Evolutionary conservation across 2,329 filamentous ascomycete genomes (phyloP).

Genomic region (Scedosporium boydii): DNA sequence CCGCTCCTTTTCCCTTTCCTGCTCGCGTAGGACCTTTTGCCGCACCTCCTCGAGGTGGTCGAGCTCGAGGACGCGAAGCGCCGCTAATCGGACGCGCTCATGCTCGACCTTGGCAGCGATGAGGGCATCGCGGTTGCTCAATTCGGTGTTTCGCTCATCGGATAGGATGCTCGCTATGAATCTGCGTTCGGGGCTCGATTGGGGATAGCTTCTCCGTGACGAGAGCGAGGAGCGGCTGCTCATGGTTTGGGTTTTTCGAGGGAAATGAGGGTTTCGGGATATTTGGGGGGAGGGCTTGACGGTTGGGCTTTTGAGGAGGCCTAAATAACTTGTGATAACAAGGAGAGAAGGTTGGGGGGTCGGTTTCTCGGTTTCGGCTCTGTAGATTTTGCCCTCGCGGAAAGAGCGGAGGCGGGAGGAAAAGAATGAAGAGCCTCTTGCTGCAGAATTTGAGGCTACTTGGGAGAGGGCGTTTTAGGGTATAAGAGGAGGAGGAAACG

Average conservation of each 20-base stretch:
- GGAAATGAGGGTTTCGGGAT: background rate
- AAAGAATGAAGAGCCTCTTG: background rate
- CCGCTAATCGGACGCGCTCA: constrained; percentile 48
- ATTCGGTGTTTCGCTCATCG: constrained; percentile 52
- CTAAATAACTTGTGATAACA: too few species aligned
- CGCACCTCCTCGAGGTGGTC: constrained; percentile 37
- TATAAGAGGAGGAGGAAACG: background rate
- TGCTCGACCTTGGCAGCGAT: constrained; percentile 57
- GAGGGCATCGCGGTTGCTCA: constrained; percentile 56
- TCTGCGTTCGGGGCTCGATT: constrained; percentile 30
- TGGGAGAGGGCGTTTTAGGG: background rate
- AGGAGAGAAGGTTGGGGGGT: background rate
- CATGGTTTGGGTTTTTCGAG: background rate
- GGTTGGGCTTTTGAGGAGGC: too few species aligned
- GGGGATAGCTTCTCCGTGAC: constrained; percentile 25
- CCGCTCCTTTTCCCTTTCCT: constrained; percentile 36
- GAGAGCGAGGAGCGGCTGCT: constrained; percentile 18
- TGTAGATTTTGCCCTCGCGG: background rate
- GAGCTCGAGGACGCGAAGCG: constrained; percentile 37
- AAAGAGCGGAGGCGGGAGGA: background rate
- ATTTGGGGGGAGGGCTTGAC: background rate
- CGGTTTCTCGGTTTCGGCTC: background rate
- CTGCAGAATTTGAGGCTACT: background rate
- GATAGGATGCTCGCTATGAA: constrained; percentile 50
- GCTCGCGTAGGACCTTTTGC: constrained; percentile 30